These are phyloP conservation scores for Juncus effusus DNA, from an alignment of 176 grass and related monocot genomes.

Conservation along the genomic window DNA sequence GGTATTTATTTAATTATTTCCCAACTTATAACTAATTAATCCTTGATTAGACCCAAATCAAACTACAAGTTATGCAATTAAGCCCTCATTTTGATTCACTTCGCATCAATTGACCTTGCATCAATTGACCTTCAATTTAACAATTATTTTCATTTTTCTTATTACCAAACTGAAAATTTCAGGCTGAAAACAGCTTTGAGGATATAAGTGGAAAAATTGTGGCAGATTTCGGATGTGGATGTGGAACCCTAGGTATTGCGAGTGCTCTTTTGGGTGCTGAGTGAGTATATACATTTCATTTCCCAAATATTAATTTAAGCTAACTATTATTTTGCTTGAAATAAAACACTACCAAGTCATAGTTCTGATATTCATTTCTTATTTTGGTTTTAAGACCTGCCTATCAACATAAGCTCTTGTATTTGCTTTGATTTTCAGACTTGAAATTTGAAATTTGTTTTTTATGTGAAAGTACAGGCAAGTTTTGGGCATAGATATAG, in stretches of 20 bases:
- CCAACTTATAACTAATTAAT: too few species aligned
- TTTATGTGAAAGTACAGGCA: slow-evolving; percentile 16
- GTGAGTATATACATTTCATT: slow-evolving; percentile 8
- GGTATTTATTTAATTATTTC: slow-evolving; percentile 40
- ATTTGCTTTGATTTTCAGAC: too few species aligned
- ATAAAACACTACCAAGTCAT: slow-evolving; percentile 28
- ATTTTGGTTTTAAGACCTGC: too few species aligned
- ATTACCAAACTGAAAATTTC: slow-evolving; percentile 12
- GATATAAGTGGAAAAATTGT: slow-evolving; percentile 84
- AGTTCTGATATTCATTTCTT: slow-evolving; percentile 3
- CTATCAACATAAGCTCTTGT: too few species aligned
- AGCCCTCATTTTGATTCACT: neutral
- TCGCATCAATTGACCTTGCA: neutral
- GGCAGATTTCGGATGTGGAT: slow-evolving; percentile 94
- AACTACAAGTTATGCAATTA: neutral
- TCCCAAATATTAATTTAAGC: neutral
- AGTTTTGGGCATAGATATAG: slow-evolving; percentile 28
- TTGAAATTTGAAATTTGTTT: too few species aligned
- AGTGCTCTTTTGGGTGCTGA: slow-evolving; percentile 33
- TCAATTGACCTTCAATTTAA: neutral
- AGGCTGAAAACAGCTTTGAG: slow-evolving; percentile 75
- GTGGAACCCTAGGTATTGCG: slow-evolving; percentile 40
- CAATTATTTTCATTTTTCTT: neutral
- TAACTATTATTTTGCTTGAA: too few species aligned
- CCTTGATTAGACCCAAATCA: too few species aligned